Percentiles rank a stretch among this genome's conserved stretches.
These are phyloP conservation scores for Thermomyces lanuginosus DNA, from an alignment of 2,329 filamentous ascomycete genomes.

Conservation along the genomic window DNA sequence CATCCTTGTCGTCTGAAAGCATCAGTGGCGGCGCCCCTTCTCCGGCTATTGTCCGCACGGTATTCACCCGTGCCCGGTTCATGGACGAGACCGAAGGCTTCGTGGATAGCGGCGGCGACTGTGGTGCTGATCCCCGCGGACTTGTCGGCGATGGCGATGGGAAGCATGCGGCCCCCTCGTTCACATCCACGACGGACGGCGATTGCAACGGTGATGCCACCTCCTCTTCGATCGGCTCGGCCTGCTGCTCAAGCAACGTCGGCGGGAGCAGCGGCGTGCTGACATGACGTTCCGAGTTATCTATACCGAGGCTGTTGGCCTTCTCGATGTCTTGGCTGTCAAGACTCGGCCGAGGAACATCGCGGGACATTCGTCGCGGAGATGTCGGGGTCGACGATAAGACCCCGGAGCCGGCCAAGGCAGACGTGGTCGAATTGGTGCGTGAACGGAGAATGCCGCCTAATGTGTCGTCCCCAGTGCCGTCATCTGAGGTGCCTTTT, in stretches of 20 bases:
- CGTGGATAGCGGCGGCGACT: conserved; percentile 59
- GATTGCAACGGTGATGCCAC: conserved; percentile 74
- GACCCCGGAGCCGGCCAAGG: conserved; percentile 21
- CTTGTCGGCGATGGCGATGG: conserved; percentile 33
- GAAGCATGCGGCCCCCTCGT: too few species aligned
- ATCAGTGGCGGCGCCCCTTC: conserved; percentile 40
- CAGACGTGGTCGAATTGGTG: conserved; percentile 27
- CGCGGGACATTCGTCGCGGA: conserved; percentile 47
- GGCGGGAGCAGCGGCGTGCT: conserved; percentile 77
- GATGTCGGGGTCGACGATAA: conserved; percentile 44
- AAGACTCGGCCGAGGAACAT: conserved; percentile 31
- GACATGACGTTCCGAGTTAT: conserved; percentile 47
- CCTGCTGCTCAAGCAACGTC: conserved; percentile 47
- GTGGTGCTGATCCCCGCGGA: conserved; percentile 32
- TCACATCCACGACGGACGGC: conserved; percentile 53
- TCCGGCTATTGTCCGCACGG: conserved; percentile 27
- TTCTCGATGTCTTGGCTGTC: conserved; percentile 38
- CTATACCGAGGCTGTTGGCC: conserved; percentile 32
- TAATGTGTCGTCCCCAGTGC: conserved; percentile 14
- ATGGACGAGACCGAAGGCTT: conserved; percentile 67
- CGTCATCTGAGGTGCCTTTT: conserved; percentile 8
- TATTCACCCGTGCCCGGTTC: conserved; percentile 33
- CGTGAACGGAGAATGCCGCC: conserved; percentile 23
- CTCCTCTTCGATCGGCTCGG: conserved; percentile 34
- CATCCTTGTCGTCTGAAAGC: conserved; percentile 50